These are phyloP conservation scores for Bryum argenteum DNA, from an alignment of 225 moss, liverwort and hornwort species.

Conservation along the genomic window DNA sequence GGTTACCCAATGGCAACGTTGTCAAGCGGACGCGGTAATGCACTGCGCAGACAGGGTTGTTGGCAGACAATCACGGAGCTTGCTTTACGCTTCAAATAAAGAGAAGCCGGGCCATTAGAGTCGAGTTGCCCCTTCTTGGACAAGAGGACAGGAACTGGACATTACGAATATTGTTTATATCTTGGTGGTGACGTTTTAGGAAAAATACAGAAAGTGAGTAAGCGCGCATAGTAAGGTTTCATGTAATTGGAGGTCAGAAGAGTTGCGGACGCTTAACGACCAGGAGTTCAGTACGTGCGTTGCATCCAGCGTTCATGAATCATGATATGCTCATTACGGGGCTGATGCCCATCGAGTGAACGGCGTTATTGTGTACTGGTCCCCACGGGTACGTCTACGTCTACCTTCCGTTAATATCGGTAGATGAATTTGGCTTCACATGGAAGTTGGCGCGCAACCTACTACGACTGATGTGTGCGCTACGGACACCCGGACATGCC, in stretches of 20 bases:
- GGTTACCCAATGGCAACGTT: too few species aligned
- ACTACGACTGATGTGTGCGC: slow-evolving; percentile 12
- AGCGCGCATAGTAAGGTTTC: neutral
- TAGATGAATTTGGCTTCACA: slow-evolving; percentile 15
- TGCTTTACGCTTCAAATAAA: neutral
- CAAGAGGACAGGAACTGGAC: neutral
- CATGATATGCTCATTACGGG: slow-evolving; percentile 12
- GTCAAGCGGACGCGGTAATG: neutral
- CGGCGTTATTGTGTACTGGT: neutral
- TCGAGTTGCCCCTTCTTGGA: neutral
- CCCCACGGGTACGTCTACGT: neutral
- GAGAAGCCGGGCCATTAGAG: neutral
- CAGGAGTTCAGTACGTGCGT: neutral
- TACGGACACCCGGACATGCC: neutral
- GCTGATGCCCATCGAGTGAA: neutral
- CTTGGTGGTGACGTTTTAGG: neutral
- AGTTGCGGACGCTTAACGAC: neutral
- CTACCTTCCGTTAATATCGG: neutral
- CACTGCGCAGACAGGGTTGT: neutral
- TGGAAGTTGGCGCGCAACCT: slow-evolving; percentile 13
- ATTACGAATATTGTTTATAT: neutral
- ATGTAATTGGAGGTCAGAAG: neutral
- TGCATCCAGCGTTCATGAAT: slow-evolving; percentile 8
- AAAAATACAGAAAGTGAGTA: neutral
- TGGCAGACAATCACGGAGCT: neutral